Evolutionary conservation across 345 rosid species (phyloP).

Genomic region (Corymbia maculata): DNA sequence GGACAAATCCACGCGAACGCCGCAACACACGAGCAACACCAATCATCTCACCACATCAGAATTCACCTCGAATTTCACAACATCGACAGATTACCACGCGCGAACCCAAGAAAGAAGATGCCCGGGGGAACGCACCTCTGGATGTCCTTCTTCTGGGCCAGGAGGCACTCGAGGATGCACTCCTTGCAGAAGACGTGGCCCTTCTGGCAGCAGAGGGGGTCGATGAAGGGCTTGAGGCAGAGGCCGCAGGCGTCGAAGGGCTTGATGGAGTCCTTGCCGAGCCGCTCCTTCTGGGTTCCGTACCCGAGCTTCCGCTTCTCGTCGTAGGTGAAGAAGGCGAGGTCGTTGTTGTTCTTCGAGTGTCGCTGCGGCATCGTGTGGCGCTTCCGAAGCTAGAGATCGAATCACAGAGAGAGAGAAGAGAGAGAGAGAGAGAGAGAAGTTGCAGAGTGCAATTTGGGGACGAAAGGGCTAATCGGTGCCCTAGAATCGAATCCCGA

Average conservation of each 20-base stretch:
- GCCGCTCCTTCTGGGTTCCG: constrained; percentile 93
- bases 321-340: constrained; percentile 95
- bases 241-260: constrained; percentile 94
- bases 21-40: too few species aligned
- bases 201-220: constrained; percentile 84
- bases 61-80: too few species aligned
- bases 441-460: not conserved
- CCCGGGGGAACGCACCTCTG: constrained; percentile 27
- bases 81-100: too few species aligned
- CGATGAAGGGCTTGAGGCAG: constrained; percentile 84
- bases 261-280: constrained; percentile 89
- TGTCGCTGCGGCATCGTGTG: constrained; percentile 66
- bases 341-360: constrained; percentile 94
- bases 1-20: too few species aligned
- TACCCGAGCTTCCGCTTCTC: constrained; percentile 93
- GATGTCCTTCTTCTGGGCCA: constrained; percentile 86
- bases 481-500: not conserved
- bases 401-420: not conserved
- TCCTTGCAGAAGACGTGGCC: constrained; percentile 92
- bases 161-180: constrained; percentile 81
- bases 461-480: not conserved
- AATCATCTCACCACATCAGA: too few species aligned
- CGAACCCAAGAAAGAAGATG: too few species aligned
- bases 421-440: not conserved
- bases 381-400: not conserved